Base-by-base conservation (phyloP, 2,329 filamentous ascomycete species). In the Trichoderma gracile region DNA sequence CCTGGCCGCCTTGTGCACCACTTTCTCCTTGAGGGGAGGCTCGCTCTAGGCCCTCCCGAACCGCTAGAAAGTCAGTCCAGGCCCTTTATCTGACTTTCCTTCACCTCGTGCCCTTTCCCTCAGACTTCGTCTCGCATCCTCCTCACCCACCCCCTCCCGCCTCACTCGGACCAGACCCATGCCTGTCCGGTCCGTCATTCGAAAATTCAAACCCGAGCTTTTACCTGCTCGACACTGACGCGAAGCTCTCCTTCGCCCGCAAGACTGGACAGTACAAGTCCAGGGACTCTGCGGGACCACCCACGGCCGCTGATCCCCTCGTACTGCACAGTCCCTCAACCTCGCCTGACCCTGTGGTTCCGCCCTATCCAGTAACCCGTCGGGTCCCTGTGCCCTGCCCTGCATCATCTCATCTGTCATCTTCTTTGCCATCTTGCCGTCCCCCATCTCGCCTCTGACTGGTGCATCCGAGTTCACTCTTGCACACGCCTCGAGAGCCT, bases 341-440 rank as follows among this genome's bases (percentile, higher is more conserved):
- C 58, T 53, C 46, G 58, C 58, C 58, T 45, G 47, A 61, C 49
- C 58, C 58, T 54, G 40, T n/a, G 33, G 33, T 52, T 52, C 49
- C 49, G 49, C 49, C 55, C 25, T 47, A 50, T 38, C 33, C 46
- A 25, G 27, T 30, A 52, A 30, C 33, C 57, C 40, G 17, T 38
- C 33, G 33, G 33, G 33, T 38, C 33, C 33, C 33, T 25, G 47
- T 52, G 49, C 21, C 40, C 27, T 52, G 38, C 46, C 27, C 33
- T 52, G 58, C 47, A 33, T 53, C 58, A 19, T 61, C 49, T 46
- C 49, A 43, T 54, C 50, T 63, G 50, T 33, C 50, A 25, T 27
- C 50, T 38, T 25, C 43, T 49, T 42, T 14, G 4, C 33, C 25
- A 33, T 21, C 17, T 55, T 42, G 42, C n/a, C 27, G 14, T 33